A percentile compares a stretch with the other conserved stretches of the same genome.
phyloP scores from a whole-genome alignment of 306 rosid species.

The Citrullus amarus region DNA sequence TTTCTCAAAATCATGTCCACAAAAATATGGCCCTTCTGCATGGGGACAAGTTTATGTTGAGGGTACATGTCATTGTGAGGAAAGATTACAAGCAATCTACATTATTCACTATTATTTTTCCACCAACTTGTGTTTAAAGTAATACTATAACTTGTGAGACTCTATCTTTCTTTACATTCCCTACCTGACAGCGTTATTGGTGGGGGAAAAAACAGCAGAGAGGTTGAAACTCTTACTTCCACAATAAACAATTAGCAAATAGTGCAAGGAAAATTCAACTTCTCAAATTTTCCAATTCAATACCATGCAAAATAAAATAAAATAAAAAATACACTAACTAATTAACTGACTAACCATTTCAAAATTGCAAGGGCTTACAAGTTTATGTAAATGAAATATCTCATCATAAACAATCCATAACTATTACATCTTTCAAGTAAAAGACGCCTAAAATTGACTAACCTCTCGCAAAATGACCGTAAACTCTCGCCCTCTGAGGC shows the following conservation, averaged over 20 bases:
- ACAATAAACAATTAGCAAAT: background rate
- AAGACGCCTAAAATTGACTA: conserved; percentile 8
- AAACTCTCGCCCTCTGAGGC: conserved; percentile 19
- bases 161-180: background rate
- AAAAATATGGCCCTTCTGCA: background rate
- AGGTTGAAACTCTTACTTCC: background rate
- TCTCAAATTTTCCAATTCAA: background rate
- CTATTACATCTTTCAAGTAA: background rate
- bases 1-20: background rate
- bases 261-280: background rate
- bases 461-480: conserved; percentile 37
- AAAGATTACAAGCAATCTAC: background rate
- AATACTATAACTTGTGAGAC: background rate
- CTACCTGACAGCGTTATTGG: background rate
- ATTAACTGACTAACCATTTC: background rate
- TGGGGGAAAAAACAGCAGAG: background rate
- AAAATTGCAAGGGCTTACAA: background rate
- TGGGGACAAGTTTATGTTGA: background rate
- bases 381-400: background rate
- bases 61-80: background rate
- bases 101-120: background rate
- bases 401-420: background rate
- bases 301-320: background rate
- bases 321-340: too few species aligned
- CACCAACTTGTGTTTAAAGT: background rate